Base-by-base conservation (phyloP, 2,329 filamentous ascomycete species). In the Stemphylium lycopersici region DNA sequence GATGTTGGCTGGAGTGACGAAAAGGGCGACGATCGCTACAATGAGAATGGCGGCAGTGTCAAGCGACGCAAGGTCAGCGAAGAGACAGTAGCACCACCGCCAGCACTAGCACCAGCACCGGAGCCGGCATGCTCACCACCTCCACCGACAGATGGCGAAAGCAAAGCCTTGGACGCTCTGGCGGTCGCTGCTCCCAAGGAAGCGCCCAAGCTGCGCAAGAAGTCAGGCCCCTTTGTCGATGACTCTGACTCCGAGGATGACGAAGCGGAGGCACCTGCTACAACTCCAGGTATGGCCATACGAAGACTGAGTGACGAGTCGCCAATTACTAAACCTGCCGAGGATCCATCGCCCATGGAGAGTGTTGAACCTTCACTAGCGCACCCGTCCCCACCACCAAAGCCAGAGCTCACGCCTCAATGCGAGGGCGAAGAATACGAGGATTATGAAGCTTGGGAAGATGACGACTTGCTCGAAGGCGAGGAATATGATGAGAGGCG, bases 141-240 rank as follows among this genome's bases (percentile, higher is more conserved):
- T n/a, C 68, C 68, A 7, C 65, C 66, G 1, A 48, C 52, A 32
- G 52, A 63, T 15, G 41, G 52, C 4, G 42, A 52, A n/a, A 62
- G 48, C 12, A 38, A 34, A n/a, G 42, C 31, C 15, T 13, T 55
- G 29, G 52, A 61, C 11, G 38, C 48, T 15, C 41, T 51, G 15
- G 41, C 55, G 1, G 38, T 48, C 13, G 42, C 59, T 51, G 36
- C 48, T 22, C 39, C 49, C 26, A 63, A 55, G 45, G 55, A 52
- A 31, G 40, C 45, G 20, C 8, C 46, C 2, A 58, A 66, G 45
- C 52, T 63, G 4, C 71, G 68, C 31, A 78, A 71, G 52, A 69
- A 71, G 54, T 80, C 73, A 52, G 86, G 85, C 0, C 88, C 88
- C 0, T 93, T 93, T 63, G 69, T 92, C 36, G 84, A 89, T 52